Evolutionary conservation across 768 basidiomycete species (phyloP), one percentile per base, ranked within the genome.

Genomic region (Daedaleopsis sinensis): DNA sequence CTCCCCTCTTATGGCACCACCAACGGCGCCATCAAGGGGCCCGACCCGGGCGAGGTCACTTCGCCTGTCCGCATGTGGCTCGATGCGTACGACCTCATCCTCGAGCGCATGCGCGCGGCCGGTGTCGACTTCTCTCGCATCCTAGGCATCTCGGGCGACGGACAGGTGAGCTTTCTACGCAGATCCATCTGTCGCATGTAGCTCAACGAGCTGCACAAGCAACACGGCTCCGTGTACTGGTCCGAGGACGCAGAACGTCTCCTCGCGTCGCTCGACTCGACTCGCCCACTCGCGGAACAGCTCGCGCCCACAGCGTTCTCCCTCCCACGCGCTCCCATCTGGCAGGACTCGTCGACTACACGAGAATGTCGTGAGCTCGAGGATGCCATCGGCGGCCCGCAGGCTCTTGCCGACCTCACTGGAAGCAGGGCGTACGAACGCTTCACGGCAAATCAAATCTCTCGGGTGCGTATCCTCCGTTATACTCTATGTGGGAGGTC

Each of bases 161-260:
- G 86, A 12, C 91, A 93, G 80, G 90, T 90, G 65, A 59, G 78
- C n/a, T 15, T 24, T 18, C 44, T 35, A 48, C 38, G 42, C n/a
- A n/a, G n/a, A n/a, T n/a, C n/a, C 35, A 1, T 7, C 15, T 24
- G 21, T 42, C 49, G 38, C 15, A n/a, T 48, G 21, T 23, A 11
- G n/a, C 11, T 21, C 23, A 21, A 32, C 46, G 61, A 48, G 46
- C 1, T 5, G 39, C 16, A 60, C 9, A 48, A 91, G 89, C 91
- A 93, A 90, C 93, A 94, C 71, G 91, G 91, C 19, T 91, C 90
- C 5, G 89, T 93, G 3, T 93, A 89, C 70, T 94, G 92, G 93
- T 88, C 88, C 0, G 65, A 72, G 13, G 73, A 77, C 12, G 87
- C 87, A 0, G 80, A 83, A 55, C 42, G 62, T 6, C 70, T 83